Percentiles rank a stretch among this genome's conserved stretches.
Evolutionary conservation across 2,329 filamentous ascomycete species (phyloP).

Genomic region (Sclerotinia borealis): DNA sequence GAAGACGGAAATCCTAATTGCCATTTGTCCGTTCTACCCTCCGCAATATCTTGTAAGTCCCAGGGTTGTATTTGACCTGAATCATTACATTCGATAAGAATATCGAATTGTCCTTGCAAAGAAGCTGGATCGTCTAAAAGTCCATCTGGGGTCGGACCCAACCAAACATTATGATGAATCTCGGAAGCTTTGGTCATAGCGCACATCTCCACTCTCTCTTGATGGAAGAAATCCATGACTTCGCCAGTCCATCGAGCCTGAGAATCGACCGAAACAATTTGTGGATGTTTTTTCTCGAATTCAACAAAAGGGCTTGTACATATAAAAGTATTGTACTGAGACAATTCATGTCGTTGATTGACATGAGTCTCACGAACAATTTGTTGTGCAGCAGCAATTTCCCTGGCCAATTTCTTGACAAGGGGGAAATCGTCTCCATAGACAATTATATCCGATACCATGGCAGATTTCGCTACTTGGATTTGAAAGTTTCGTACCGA

Average conservation of each 20-base stretch:
- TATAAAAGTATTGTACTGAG: constrained; percentile 81
- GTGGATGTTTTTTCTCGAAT: constrained; percentile 63
- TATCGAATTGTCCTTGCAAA: constrained; percentile 59
- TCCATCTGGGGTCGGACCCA: constrained; percentile 76
- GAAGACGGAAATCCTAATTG: constrained; percentile 77
- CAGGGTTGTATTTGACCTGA: constrained; percentile 67
- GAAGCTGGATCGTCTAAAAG: constrained; percentile 36
- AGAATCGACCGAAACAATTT: constrained; percentile 71
- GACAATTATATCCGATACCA: constrained; percentile 85
- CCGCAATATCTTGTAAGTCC: constrained; percentile 57
- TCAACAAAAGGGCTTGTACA: constrained; percentile 56
- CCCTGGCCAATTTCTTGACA: constrained; percentile 58
- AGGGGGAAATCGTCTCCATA: constrained; percentile 69
- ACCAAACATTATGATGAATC: constrained; percentile 82
- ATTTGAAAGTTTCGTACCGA: constrained; percentile 97
- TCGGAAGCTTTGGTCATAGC: constrained; percentile 85
- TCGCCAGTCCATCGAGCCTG: constrained; percentile 66
- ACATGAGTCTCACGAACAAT: constrained; percentile 65
- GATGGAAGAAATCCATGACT: constrained; percentile 81
- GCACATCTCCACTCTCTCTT: constrained; percentile 89
- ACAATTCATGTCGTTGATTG: constrained; percentile 46
- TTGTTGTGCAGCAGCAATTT: constrained; percentile 69
- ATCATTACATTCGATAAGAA: constrained; percentile 86
- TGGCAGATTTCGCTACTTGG: constrained; percentile 80
- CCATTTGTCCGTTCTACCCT: constrained; percentile 39